Conservation (phyloP, 2,329 filamentous ascomycete genomes). For the Penicillium olsonii region DNA sequence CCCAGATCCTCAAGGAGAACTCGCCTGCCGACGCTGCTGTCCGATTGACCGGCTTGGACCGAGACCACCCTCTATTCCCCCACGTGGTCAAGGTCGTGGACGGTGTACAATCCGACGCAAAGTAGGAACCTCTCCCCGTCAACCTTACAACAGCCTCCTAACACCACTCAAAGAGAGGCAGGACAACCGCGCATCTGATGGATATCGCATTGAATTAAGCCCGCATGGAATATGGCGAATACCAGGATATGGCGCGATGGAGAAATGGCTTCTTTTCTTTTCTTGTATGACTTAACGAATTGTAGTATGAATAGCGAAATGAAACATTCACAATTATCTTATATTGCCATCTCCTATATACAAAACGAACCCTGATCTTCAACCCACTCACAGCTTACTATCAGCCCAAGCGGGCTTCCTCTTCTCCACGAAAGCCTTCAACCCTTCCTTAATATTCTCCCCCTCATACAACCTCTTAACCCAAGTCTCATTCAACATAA, state of each 20-base stretch:
- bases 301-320: conserved; percentile 14
- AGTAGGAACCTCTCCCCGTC: conserved; percentile 27
- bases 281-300: no score
- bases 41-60: conserved; percentile 79
- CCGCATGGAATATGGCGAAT: conserved; percentile 36
- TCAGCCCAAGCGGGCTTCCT: conserved; percentile 64
- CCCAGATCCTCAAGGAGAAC: conserved; percentile 77
- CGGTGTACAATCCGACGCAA: conserved; percentile 68
- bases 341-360: neutral
- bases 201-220: conserved; percentile 20
- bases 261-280: no score
- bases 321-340: conserved; percentile 5
- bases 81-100: conserved; percentile 76
- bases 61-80: conserved; percentile 73
- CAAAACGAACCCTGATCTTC: neutral
- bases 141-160: conserved; percentile 5
- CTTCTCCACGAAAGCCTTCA: conserved; percentile 76
- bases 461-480: conserved; percentile 62
- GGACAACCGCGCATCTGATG: conserved; percentile 32
- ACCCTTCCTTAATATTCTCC: conserved; percentile 74
- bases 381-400: conserved; percentile 39
- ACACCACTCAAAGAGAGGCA: conserved; percentile 24
- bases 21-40: conserved; percentile 72
- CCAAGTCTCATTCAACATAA: conserved; percentile 58
- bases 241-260: conserved; percentile 27